Conservation (phyloP, 1,284 basidiomycete species). For the Trichosporon sp. region DNA sequence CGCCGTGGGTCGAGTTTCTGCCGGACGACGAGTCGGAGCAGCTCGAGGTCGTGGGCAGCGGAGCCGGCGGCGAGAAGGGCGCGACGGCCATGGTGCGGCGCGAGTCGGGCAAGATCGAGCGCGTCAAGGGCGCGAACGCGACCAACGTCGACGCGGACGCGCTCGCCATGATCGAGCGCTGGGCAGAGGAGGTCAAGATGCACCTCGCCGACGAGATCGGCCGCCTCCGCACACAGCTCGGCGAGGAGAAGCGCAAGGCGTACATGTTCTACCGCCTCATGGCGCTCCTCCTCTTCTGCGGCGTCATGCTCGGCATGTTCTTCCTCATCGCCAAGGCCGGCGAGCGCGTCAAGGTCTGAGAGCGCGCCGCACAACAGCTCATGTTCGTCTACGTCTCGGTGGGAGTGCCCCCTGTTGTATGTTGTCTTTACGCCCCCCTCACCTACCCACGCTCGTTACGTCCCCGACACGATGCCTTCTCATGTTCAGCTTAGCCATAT, state of each 20-base stretch:
- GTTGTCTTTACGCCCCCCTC: background rate
- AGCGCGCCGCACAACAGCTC: background rate
- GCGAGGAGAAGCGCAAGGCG: constrained; percentile 13
- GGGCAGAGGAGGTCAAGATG: constrained; percentile 37
- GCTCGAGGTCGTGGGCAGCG: too few species aligned
- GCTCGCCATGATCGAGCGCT: constrained; percentile 33
- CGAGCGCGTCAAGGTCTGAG: background rate
- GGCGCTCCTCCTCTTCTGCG: background rate
- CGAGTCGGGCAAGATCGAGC: constrained; percentile 13
- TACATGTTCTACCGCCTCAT: constrained; percentile 4
- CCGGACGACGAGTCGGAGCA: constrained; percentile 10
- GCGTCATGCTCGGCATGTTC: background rate
- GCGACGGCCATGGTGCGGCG: background rate
- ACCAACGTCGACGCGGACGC: constrained; percentile 19
- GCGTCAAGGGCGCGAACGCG: constrained; percentile 9
- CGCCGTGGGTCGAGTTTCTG: constrained; percentile 35
- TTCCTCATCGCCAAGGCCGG: background rate
- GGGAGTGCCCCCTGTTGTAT: background rate
- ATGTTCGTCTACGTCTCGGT: background rate
- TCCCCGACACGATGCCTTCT: too few species aligned
- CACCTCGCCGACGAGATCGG: constrained; percentile 28
- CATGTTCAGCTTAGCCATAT: background rate
- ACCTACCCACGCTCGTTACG: too few species aligned
- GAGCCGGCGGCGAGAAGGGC: background rate
- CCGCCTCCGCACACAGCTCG: constrained; percentile 18